phyloP scores from a whole-genome alignment of 1,284 basidiomycete genomes.

The Apiotrichum gracile region DNA sequence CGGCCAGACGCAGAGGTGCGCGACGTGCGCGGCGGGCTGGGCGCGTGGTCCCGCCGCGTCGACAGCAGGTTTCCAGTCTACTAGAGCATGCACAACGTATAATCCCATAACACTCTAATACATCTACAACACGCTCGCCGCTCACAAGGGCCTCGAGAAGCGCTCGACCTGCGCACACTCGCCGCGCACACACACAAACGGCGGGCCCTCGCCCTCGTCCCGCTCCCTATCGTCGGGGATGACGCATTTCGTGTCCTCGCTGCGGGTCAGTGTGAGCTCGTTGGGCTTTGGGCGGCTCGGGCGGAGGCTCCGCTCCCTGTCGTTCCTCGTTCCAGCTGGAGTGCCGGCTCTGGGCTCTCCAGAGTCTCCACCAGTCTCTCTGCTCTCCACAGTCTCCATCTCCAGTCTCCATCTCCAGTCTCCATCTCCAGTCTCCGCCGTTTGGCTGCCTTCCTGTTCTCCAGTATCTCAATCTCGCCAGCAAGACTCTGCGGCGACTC shows the following conservation, averaged over 20 bases:
- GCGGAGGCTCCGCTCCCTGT: no score
- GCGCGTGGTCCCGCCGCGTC: conserved; percentile 66
- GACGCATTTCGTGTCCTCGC: conserved; percentile 43
- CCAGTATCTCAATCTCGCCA: neutral
- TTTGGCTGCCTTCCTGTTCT: neutral
- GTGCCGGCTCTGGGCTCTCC: neutral
- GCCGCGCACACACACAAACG: conserved; percentile 38
- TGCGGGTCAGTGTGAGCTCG: conserved; percentile 2
- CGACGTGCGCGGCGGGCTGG: conserved; percentile 72
- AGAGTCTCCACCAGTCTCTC: no score
- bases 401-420: neutral
- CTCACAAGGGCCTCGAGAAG: conserved; percentile 29
- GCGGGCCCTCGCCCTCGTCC: conserved; percentile 44
- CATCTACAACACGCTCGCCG: neutral
- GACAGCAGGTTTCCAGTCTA: conserved; percentile 73
- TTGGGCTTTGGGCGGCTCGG: no score
- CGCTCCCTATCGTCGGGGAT: conserved; percentile 33
- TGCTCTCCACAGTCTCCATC: neutral
- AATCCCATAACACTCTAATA: no score
- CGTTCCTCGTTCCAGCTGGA: no score
- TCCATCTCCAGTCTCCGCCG: neutral
- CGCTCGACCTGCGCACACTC: conserved; percentile 27
- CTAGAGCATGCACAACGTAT: conserved; percentile 43
- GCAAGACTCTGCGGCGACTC: neutral
- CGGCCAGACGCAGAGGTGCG: conserved; percentile 48